phyloP scores from a whole-genome alignment of 768 basidiomycete species.

The Lyophyllum semitale region DNA sequence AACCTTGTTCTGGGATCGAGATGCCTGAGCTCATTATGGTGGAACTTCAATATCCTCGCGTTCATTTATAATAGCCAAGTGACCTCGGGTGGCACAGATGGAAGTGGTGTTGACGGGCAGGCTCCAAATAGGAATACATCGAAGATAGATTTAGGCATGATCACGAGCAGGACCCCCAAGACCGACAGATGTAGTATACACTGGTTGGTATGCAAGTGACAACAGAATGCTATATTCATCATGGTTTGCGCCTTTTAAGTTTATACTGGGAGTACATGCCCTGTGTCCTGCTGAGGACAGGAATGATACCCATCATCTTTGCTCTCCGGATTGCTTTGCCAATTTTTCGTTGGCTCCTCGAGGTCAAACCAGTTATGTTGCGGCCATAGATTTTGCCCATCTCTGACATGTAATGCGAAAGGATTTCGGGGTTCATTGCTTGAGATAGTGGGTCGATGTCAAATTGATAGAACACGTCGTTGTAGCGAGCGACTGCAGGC shows the following conservation, averaged over 20 bases:
- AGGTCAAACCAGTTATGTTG: slow-evolving; percentile 69
- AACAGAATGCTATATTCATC: slow-evolving; percentile 5
- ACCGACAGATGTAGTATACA: neutral
- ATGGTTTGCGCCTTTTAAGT: slow-evolving; percentile 13
- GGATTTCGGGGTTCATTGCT: slow-evolving; percentile 57
- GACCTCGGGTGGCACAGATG: slow-evolving; percentile 10
- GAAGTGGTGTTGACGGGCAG: neutral
- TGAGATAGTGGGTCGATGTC: slow-evolving; percentile 75
- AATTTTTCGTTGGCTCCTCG: slow-evolving; percentile 74
- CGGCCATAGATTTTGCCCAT: slow-evolving; percentile 85
- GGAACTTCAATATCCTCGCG: neutral
- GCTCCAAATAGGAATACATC: neutral
- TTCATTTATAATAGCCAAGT: slow-evolving; percentile 11
- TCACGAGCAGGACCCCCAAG: slow-evolving; percentile 14
- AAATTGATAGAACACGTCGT: slow-evolving; percentile 73
- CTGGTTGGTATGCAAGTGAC: neutral
- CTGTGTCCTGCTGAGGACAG: slow-evolving; percentile 42
- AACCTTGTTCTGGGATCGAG: slow-evolving; percentile 14
- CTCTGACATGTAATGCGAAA: slow-evolving; percentile 61
- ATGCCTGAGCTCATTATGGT: neutral
- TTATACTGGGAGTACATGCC: neutral
- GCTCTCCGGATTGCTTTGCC: slow-evolving; percentile 88
- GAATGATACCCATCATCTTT: slow-evolving; percentile 89
- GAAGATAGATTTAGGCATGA: slow-evolving; percentile 7
- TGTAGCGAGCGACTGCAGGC: slow-evolving; percentile 49